Conservation (phyloP, 768 basidiomycete species). For the Serendipita sp. region DNA sequence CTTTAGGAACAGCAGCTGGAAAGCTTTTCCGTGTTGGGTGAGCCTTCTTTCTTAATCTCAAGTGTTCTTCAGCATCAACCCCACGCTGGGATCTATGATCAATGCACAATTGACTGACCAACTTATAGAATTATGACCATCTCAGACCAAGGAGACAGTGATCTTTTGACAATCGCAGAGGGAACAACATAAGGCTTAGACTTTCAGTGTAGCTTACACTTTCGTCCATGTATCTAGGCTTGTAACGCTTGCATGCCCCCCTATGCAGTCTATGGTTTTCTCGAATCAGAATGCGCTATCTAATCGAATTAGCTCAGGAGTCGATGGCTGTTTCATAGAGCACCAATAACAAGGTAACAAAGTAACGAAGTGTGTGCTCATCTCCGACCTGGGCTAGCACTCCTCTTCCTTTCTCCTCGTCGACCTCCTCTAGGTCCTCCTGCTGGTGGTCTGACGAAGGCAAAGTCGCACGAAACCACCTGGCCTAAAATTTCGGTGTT, state of each 20-base stretch:
- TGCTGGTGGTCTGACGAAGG: slow-evolving; percentile 75
- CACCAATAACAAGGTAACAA: too few species aligned
- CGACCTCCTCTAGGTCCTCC: slow-evolving; percentile 46
- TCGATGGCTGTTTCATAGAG: too few species aligned
- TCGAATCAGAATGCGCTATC: not conserved
- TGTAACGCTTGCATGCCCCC: not conserved
- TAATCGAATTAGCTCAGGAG: too few species aligned
- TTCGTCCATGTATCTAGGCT: not conserved
- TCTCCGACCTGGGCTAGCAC: slow-evolving; percentile 64
- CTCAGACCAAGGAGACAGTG: slow-evolving; percentile 90
- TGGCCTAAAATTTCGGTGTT: slow-evolving; percentile 78
- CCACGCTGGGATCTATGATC: not conserved
- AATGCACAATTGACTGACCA: not conserved
- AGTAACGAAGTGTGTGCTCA: slow-evolving; percentile 23
- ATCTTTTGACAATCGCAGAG: slow-evolving; percentile 79
- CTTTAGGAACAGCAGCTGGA: slow-evolving; percentile 96
- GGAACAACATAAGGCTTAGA: slow-evolving; percentile 35
- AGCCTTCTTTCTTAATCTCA: slow-evolving; percentile 20
- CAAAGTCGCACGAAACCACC: slow-evolving; percentile 76
- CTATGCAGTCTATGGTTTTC: not conserved
- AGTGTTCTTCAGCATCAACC: too few species aligned
- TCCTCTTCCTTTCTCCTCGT: slow-evolving; percentile 48
- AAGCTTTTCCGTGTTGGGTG: slow-evolving; percentile 98
- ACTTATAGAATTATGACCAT: slow-evolving; percentile 83
- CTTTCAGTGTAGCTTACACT: not conserved